phyloP scores from a whole-genome alignment of 805 yeast genomes.

The Candida methanosorbosa region DNA sequence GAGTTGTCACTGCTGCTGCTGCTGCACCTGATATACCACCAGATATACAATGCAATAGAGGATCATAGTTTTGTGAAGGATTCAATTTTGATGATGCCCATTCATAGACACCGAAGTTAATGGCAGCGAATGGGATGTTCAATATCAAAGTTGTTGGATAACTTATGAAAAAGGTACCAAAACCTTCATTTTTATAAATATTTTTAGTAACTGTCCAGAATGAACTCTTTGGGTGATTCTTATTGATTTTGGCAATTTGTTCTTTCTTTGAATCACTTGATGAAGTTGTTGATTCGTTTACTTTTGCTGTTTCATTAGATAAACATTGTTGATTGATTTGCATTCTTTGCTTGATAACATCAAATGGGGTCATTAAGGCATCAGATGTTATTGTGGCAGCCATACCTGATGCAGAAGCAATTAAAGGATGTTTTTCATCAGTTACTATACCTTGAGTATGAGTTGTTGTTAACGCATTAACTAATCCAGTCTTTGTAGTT shows the following conservation, averaged over 20 bases:
- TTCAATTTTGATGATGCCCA: conserved; percentile 69
- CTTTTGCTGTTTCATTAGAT: conserved; percentile 3
- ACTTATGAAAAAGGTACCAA: conserved; percentile 79
- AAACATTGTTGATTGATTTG: conserved; percentile 34
- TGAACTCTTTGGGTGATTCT: conserved; percentile 7
- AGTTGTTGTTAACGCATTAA: conserved; percentile 26
- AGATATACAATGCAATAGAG: conserved; percentile 81
- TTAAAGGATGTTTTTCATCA: conserved; percentile 65
- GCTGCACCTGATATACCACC: conserved; percentile 94
- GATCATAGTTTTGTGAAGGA: conserved; percentile 74
- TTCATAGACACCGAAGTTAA: conserved; percentile 90
- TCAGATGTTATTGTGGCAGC: conserved; percentile 90
- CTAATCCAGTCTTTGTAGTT: conserved; percentile 53
- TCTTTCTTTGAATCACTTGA: neutral
- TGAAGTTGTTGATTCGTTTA: neutral
- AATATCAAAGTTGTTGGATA: conserved; percentile 91
- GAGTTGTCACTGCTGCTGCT: conserved; percentile 93
- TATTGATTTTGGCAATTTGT: neutral
- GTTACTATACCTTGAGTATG: conserved; percentile 39
- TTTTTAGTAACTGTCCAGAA: conserved; percentile 22
- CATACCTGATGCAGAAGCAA: conserved; percentile 83
- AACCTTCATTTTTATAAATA: conserved; percentile 55
- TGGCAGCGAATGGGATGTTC: conserved; percentile 91
- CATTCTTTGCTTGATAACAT: conserved; percentile 92
- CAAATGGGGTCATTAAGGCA: conserved; percentile 96